A percentile compares a stretch with the other conserved stretches of the same genome.
These are phyloP conservation scores for Aegilops longissima DNA, from an alignment of 176 grass and related monocot species.

Conservation along the genomic window DNA sequence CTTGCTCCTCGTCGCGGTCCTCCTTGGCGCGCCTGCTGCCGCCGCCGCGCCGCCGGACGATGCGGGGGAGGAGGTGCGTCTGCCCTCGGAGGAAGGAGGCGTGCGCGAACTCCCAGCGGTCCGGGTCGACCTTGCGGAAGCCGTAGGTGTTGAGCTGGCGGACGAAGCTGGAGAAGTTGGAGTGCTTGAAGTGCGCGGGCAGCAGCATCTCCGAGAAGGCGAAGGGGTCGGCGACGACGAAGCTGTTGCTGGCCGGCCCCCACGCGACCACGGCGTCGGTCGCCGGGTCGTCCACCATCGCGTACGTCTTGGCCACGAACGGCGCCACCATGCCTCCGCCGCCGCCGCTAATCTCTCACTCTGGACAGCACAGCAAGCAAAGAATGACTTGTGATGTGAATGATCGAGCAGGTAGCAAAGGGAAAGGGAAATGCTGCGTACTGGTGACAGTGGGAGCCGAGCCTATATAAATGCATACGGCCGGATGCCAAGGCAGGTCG, in stretches of 20 bases:
- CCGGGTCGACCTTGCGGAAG: conserved; percentile 75
- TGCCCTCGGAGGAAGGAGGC: conserved; percentile 61
- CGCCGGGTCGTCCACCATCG: conserved; percentile 73
- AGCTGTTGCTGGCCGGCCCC: conserved; percentile 76
- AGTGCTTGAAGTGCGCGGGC: conserved; percentile 87
- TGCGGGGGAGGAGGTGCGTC: conserved; percentile 59
- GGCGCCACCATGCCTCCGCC: conserved; percentile 33
- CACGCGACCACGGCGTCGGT: conserved; percentile 68
- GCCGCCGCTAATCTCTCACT: background rate
- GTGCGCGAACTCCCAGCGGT: conserved; percentile 84
- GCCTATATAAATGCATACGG: too few species aligned
- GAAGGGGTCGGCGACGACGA: conserved; percentile 79
- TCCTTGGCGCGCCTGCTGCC: background rate
- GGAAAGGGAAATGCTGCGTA: too few species aligned
- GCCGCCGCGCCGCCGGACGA: conserved; percentile 50
- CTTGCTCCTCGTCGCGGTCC: background rate
- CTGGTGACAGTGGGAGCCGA: too few species aligned
- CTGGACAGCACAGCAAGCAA: too few species aligned
- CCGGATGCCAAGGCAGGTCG: too few species aligned
- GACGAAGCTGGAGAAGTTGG: conserved; percentile 95
- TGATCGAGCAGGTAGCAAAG: too few species aligned
- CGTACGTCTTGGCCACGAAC: conserved; percentile 85
- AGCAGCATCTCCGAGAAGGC: conserved; percentile 73
- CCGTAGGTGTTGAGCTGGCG: conserved; percentile 76
- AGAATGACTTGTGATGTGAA: background rate